Percentiles rank a stretch among this genome's conserved stretches.
phyloP scores from a whole-genome alignment of 2,329 filamentous ascomycete genomes.

The Fusarium sp. region DNA sequence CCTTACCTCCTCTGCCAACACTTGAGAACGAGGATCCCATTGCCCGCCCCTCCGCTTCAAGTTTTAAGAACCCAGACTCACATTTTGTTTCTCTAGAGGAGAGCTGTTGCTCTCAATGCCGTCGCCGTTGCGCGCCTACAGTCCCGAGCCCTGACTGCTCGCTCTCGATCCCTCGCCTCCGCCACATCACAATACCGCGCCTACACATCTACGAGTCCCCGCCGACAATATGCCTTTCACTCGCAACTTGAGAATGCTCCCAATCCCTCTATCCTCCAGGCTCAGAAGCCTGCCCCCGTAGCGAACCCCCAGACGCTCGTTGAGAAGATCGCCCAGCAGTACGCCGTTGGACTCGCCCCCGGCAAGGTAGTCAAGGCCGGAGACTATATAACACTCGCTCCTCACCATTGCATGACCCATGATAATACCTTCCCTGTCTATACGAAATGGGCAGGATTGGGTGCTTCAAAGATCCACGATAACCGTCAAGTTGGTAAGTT shows the following conservation, averaged over 20 bases:
- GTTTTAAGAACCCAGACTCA: not conserved
- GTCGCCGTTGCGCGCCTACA: constrained; percentile 22
- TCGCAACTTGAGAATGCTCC: constrained; percentile 71
- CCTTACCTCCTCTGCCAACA: not conserved
- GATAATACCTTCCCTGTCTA: constrained; percentile 86
- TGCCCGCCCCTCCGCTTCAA: not conserved
- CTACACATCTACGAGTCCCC: constrained; percentile 25
- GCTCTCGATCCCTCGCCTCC: constrained; percentile 30
- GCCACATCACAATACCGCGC: constrained; percentile 30
- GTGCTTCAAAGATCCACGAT: constrained; percentile 79
- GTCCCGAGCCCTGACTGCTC: constrained; percentile 12
- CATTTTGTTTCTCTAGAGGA: constrained; percentile 9
- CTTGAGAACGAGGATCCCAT: not conserved
- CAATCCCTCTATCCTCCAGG: constrained; percentile 68
- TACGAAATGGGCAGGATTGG: constrained; percentile 83
- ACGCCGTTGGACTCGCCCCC: constrained; percentile 80
- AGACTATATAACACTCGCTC: constrained; percentile 85
- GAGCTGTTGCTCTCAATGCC: constrained; percentile 38
- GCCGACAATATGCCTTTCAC: constrained; percentile 62
- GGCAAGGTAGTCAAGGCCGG: constrained; percentile 84
- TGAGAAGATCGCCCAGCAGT: constrained; percentile 91
- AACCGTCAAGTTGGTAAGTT: constrained; percentile 67
- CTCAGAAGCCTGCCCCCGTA: constrained; percentile 56
- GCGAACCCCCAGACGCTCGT: constrained; percentile 80
- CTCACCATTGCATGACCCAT: constrained; percentile 86